A percentile compares a stretch with the other conserved stretches of the same genome.
Conservation (phyloP, 208 protist genomes). For the Leishmania arabica region DNA sequence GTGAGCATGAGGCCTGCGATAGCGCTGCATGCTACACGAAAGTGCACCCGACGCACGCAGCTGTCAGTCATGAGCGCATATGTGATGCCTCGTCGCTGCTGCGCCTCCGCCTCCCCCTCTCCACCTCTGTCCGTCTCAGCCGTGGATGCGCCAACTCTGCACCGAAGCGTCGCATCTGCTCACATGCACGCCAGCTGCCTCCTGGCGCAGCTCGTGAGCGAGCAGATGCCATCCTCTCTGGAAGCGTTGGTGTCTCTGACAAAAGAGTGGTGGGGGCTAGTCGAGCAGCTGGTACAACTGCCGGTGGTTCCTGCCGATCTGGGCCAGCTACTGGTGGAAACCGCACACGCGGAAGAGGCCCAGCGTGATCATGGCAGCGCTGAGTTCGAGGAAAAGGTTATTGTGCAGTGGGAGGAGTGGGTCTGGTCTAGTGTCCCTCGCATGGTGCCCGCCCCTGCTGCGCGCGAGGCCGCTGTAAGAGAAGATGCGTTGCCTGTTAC, state of each 20-base stretch:
- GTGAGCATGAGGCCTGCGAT: not conserved
- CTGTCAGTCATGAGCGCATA: not conserved
- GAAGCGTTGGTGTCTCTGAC: slow-evolving; percentile 7
- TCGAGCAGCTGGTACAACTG: slow-evolving; percentile 20
- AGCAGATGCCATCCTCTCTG: slow-evolving; percentile 7
- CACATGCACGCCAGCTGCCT: slow-evolving; percentile 25
- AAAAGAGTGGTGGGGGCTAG: slow-evolving; percentile 19
- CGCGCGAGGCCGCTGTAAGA: not conserved
- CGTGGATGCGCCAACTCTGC: not conserved
- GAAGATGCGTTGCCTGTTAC: not conserved
- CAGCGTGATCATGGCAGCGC: slow-evolving; percentile 1
- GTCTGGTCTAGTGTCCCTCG: slow-evolving; percentile 26
- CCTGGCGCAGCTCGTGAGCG: slow-evolving; percentile 4
- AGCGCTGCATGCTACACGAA: not conserved
- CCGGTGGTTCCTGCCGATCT: slow-evolving; percentile 15
- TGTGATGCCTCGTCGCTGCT: slow-evolving; percentile 3
- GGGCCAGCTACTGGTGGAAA: slow-evolving; percentile 20
- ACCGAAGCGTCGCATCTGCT: slow-evolving; percentile 21
- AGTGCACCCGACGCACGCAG: not conserved
- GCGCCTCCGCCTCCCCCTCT: not conserved
- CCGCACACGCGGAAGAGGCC: not conserved
- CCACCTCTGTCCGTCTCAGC: not conserved
- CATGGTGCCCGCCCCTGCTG: slow-evolving; percentile 17
- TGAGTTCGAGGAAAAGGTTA: slow-evolving; percentile 2
- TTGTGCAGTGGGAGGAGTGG: slow-evolving; percentile 27